Evolutionary conservation across 331 rosid species (phyloP).

Genomic region (Dryas integrifolia): DNA sequence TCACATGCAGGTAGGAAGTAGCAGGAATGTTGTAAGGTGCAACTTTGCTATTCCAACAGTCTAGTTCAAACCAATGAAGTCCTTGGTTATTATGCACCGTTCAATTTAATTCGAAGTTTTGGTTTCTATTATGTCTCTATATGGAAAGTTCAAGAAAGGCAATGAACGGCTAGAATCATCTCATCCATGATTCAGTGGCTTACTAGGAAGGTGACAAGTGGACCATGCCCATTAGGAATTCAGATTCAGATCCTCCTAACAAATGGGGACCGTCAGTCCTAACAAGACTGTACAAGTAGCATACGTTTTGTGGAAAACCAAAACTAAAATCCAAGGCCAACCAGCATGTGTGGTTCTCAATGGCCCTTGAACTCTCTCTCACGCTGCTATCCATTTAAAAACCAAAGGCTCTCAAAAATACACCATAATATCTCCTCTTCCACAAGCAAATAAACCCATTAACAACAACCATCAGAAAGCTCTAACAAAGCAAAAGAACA

Average conservation of each 20-base stretch:
- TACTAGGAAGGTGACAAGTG: conserved; percentile 20
- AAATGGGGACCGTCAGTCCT: conserved; percentile 30
- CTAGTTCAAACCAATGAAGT: conserved; percentile 16
- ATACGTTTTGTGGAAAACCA: conserved; percentile 26
- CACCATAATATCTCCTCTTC: conserved; percentile 52
- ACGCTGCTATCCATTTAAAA: conserved; percentile 40
- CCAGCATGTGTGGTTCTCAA: conserved; percentile 54
- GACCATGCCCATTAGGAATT: conserved; percentile 22
- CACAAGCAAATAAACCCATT: conserved; percentile 39
- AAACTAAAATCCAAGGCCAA: conserved; percentile 49
- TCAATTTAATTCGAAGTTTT: not conserved
- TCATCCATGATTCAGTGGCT: conserved; percentile 5
- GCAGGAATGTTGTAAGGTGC: not conserved
- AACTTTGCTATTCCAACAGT: not conserved
- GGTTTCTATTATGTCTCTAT: not conserved
- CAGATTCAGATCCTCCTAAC: conserved; percentile 35
- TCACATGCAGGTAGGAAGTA: conserved; percentile 8
- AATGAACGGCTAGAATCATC: conserved; percentile 10
- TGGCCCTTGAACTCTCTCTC: conserved; percentile 17
- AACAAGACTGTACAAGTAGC: conserved; percentile 16
- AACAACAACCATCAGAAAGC: conserved; percentile 18
- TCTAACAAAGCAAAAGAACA: conserved; percentile 20
- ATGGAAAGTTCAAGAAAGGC: not conserved
- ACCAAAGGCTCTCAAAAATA: conserved; percentile 55
- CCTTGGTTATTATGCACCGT: not conserved